phyloP scores from a whole-genome alignment of 495 filamentous ascomycete species.

The Talaromyces trachyspermus region DNA sequence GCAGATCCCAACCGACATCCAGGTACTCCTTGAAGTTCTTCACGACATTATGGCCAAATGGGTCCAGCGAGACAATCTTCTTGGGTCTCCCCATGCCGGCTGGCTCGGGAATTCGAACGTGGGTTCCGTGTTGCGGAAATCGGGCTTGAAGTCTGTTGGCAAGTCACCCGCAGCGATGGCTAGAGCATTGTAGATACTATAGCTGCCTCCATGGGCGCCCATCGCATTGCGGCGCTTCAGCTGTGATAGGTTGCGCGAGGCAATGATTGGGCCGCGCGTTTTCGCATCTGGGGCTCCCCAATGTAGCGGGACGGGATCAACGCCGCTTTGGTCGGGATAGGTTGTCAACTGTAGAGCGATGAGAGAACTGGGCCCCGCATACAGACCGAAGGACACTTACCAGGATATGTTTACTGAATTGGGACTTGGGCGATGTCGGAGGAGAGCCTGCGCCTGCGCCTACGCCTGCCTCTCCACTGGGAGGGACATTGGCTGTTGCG shows the following conservation, averaged over 20 bases:
- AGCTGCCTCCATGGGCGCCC: conserved; percentile 94
- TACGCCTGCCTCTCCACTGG: conserved; percentile 11
- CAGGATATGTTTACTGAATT: conserved; percentile 38
- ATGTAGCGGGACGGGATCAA: conserved; percentile 79
- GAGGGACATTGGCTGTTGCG: not conserved
- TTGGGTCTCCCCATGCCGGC: conserved; percentile 83
- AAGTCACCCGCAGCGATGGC: conserved; percentile 89
- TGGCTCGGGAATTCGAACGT: conserved; percentile 83
- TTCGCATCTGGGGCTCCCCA: conserved; percentile 77
- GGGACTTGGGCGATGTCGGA: conserved; percentile 18
- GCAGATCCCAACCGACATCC: conserved; percentile 76
- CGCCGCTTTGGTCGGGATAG: conserved; percentile 89
- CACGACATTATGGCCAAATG: conserved; percentile 69
- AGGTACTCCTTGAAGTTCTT: conserved; percentile 32
- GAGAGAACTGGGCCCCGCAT: no score
- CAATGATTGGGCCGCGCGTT: conserved; percentile 81
- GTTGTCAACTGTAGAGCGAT: conserved; percentile 55
- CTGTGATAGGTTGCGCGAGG: conserved; percentile 66
- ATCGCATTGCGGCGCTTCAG: conserved; percentile 81
- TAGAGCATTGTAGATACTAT: conserved; percentile 91
- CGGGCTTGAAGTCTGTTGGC: conserved; percentile 74
- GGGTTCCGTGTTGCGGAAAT: conserved; percentile 92
- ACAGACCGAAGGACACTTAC: conserved; percentile 25
- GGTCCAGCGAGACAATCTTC: conserved; percentile 98
- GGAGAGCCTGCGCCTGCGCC: conserved; percentile 12